phyloP scores from a whole-genome alignment of 768 basidiomycete species.

The Cystofilobasidium ferigula region DNA sequence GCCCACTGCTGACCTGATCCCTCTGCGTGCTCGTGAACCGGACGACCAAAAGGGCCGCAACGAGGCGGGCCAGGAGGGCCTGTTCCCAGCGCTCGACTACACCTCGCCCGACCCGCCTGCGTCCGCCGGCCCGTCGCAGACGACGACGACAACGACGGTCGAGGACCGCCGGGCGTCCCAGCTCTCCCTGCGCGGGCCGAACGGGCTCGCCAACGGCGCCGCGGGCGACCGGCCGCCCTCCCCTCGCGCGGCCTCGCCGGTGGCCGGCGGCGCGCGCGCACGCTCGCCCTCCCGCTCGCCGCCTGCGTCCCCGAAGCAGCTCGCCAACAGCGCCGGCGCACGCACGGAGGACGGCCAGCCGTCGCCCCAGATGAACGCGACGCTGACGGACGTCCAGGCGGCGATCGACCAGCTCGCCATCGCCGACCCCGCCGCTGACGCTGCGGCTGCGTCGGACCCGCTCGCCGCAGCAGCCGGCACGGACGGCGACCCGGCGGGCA shows the following conservation, averaged over 20 bases:
- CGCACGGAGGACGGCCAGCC: conserved; percentile 1
- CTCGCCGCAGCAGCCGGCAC: conserved; percentile 45
- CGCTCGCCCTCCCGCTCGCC: too few relatives aligned
- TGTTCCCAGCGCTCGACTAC: conserved; percentile 76
- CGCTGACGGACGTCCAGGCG: conserved; percentile 78
- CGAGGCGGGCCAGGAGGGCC: conserved; percentile 63
- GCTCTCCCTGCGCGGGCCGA: not conserved
- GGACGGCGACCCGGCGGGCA: conserved; percentile 55
- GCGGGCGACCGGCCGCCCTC: not conserved
- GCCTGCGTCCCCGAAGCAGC: too few relatives aligned
- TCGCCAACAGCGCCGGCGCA: not conserved
- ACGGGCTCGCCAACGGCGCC: not conserved
- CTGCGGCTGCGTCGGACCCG: too few relatives aligned
- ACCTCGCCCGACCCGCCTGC: conserved; percentile 46
- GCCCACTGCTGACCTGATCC: too few relatives aligned
- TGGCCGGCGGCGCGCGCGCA: too few relatives aligned
- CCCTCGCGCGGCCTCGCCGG: not conserved
- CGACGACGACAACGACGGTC: not conserved
- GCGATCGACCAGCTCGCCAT: conserved; percentile 74
- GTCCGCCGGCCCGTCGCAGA: not conserved
- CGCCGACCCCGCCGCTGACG: conserved; percentile 33
- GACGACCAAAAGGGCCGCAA: conserved; percentile 67
- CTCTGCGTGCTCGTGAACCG: too few relatives aligned
- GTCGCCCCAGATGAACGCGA: conserved; percentile 59
- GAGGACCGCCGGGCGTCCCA: not conserved